These are phyloP conservation scores for Pisolithus marmoratus DNA, from an alignment of 768 basidiomycete species.

Conservation along the genomic window DNA sequence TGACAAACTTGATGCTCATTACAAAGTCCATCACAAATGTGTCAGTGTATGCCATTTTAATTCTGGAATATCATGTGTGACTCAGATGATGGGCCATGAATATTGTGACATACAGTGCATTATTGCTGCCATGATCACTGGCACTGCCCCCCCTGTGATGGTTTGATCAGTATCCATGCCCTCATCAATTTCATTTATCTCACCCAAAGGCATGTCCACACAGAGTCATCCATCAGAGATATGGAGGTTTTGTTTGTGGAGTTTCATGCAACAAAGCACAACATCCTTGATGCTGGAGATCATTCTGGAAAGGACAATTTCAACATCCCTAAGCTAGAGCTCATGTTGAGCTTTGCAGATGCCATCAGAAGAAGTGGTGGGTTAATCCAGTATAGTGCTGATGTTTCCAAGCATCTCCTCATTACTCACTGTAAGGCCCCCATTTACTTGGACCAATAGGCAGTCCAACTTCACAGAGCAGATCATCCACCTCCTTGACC, in stretches of 20 bases:
- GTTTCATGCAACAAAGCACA: constrained; percentile 12
- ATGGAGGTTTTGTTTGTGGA: constrained; percentile 3
- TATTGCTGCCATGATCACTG: constrained; percentile 17
- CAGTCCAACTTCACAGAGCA: constrained; percentile 28
- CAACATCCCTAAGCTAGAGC: constrained; percentile 13
- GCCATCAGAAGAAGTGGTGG: constrained; percentile 5
- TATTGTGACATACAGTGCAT: constrained; percentile 33
- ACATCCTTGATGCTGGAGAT: constrained; percentile 5
- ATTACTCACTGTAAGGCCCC: constrained; percentile 30
- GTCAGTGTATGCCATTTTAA: constrained; percentile 25
- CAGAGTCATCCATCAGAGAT: background rate
- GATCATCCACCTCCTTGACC: constrained; percentile 30
- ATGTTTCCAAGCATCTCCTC: constrained; percentile 10
- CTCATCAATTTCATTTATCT: constrained; percentile 23
- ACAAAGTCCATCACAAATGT: background rate
- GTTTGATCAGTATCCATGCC: constrained; percentile 5
- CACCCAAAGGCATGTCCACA: constrained; percentile 13
- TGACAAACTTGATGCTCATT: constrained; percentile 1
- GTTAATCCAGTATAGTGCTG: constrained; percentile 31
- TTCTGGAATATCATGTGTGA: constrained; percentile 33
- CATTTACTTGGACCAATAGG: constrained; percentile 12
- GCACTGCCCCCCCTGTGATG: background rate
- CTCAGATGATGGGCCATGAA: constrained; percentile 38
- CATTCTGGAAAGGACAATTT: constrained; percentile 11
- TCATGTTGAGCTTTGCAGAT: constrained; percentile 7